phyloP scores from a whole-genome alignment of 108 stramenopile species.

The Phaeodactylum tricornutum region DNA sequence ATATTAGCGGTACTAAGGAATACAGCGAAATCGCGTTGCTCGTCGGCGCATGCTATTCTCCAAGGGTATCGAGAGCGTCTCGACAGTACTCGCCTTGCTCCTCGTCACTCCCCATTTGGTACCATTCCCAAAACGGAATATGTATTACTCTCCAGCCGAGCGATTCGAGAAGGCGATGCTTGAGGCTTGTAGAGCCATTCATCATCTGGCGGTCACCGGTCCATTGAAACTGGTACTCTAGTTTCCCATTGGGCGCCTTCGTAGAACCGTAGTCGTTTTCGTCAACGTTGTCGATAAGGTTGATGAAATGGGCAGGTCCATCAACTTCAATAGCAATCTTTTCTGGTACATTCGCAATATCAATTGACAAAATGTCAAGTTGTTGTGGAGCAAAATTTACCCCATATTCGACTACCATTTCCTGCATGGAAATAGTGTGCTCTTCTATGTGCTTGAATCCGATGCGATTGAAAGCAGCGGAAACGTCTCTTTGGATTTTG shows the following conservation, averaged over 20 bases:
- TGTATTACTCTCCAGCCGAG: constrained; percentile 70
- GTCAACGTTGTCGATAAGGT: constrained; percentile 33
- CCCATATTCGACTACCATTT: constrained; percentile 29
- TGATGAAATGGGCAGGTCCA: constrained; percentile 72
- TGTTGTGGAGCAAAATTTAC: constrained; percentile 22
- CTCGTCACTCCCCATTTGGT: constrained; percentile 24
- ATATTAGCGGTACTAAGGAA: no score
- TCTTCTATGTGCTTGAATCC: constrained; percentile 67
- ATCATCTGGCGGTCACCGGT: constrained; percentile 24
- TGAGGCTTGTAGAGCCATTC: constrained; percentile 67
- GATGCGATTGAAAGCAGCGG: constrained; percentile 40
- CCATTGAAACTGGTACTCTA: constrained; percentile 27
- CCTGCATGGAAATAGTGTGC: constrained; percentile 43
- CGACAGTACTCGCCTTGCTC: constrained; percentile 40
- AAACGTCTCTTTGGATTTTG: constrained; percentile 47
- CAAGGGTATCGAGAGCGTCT: constrained; percentile 13
- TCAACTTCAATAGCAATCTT: constrained; percentile 78
- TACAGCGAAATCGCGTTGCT: no score
- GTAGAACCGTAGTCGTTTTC: constrained; percentile 5
- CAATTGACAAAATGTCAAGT: constrained; percentile 17
- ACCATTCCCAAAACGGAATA: constrained; percentile 81
- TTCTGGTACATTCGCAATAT: constrained; percentile 55
- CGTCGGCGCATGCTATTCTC: no score
- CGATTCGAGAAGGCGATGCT: constrained; percentile 41
- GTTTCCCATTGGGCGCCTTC: constrained; percentile 2